A percentile compares a stretch with the other conserved stretches of the same genome.
phyloP scores from a whole-genome alignment of 2,329 filamentous ascomycete species.

The Aaosphaeria pasadenensis region DNA sequence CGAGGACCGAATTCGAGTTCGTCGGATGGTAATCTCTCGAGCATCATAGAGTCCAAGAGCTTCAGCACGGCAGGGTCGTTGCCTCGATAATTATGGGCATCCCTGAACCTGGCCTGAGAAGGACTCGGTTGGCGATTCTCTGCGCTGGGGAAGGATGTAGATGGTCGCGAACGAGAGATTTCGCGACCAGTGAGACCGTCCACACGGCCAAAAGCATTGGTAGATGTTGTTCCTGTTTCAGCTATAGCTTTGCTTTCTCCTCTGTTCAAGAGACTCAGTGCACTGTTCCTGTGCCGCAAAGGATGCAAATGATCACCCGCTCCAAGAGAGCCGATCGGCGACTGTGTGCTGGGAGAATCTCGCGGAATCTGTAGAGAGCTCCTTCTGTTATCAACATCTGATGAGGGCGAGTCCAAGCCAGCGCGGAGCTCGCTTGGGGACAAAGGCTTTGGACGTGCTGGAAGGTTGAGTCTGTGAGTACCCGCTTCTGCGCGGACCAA shows the following conservation, averaged over 20 bases:
- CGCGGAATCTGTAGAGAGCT: conserved; percentile 27
- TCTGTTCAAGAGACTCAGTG: conserved; percentile 59
- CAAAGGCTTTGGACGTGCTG: conserved; percentile 18
- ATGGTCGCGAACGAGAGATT: conserved; percentile 23
- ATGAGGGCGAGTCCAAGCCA: conserved; percentile 20
- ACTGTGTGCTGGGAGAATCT: conserved; percentile 20
- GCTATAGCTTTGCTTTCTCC: conserved; percentile 60
- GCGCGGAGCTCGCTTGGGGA: conserved; percentile 13
- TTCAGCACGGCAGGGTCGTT: conserved; percentile 63
- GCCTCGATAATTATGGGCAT: conserved; percentile 80
- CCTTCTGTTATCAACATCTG: conserved; percentile 34
- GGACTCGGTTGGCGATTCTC: conserved; percentile 29
- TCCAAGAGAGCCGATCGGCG: conserved; percentile 28
- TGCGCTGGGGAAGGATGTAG: conserved; percentile 26
- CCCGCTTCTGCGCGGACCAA: conserved; percentile 21
- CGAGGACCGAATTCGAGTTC: conserved; percentile 72
- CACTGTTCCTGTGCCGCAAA: conserved; percentile 52
- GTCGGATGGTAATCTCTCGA: conserved; percentile 60
- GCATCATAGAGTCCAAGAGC: conserved; percentile 80
- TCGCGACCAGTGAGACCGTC: conserved; percentile 47
- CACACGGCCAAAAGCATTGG: conserved; percentile 64
- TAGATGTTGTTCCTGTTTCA: conserved; percentile 63
- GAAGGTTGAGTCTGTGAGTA: conserved; percentile 16
- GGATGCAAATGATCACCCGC: conserved; percentile 31
- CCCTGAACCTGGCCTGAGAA: conserved; percentile 50